Conservation (phyloP, 768 basidiomycete species). For the Clitopilus passeckerianus region DNA sequence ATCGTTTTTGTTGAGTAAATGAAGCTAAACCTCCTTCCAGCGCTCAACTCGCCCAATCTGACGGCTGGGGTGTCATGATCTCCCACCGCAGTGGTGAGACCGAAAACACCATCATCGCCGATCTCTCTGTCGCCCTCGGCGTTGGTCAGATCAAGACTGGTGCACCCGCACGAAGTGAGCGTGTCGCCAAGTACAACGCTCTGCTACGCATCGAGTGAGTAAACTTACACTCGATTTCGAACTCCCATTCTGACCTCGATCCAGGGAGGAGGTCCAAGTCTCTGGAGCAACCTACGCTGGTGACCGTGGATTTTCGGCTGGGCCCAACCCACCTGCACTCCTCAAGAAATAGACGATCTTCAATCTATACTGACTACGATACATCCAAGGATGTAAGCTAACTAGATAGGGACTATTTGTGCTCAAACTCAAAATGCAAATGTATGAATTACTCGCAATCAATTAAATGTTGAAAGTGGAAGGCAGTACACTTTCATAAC, state of each 20-base stretch:
- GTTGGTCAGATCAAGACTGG: slow-evolving; percentile 98
- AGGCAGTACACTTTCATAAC: not conserved
- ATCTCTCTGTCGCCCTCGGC: slow-evolving; percentile 90
- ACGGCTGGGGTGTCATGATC: slow-evolving; percentile 99
- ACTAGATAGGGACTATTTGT: not conserved
- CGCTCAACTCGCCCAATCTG: slow-evolving; percentile 92
- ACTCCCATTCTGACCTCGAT: slow-evolving; percentile 6
- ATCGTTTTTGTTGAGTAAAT: not conserved
- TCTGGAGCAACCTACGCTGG: slow-evolving; percentile 70
- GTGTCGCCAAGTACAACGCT: slow-evolving; percentile 92
- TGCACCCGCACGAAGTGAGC: slow-evolving; percentile 93
- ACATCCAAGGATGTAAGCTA: not conserved
- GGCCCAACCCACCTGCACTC: slow-evolving; percentile 66
- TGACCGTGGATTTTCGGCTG: slow-evolving; percentile 74
- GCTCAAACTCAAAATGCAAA: not conserved
- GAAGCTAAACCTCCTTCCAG: slow-evolving; percentile 29
- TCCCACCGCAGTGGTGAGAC: slow-evolving; percentile 99
- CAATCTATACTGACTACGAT: not conserved
- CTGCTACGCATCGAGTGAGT: slow-evolving; percentile 88
- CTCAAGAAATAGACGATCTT: slow-evolving; percentile 49
- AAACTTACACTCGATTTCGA: not conserved
- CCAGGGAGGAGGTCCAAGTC: slow-evolving; percentile 71
- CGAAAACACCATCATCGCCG: slow-evolving; percentile 94
- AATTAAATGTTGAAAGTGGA: not conserved
- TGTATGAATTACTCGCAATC: not conserved